phyloP scores from a whole-genome alignment of 1,284 basidiomycete species.

The Boletus semigastroideus region DNA sequence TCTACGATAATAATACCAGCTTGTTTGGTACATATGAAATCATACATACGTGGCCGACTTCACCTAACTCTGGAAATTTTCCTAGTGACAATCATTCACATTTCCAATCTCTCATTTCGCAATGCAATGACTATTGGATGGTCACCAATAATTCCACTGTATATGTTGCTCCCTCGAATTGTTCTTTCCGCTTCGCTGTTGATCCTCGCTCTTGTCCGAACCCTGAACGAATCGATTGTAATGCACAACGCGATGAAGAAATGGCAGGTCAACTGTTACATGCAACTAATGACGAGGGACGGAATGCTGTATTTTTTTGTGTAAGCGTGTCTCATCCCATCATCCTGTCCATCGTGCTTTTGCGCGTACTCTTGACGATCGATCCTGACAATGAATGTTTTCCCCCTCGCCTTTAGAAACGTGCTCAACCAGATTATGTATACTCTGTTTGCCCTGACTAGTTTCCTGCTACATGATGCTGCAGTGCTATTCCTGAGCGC shows the following conservation, averaged over 20 bases:
- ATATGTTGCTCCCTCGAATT: neutral
- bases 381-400: no score
- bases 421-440: no score
- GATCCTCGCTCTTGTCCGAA: neutral
- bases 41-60: no score
- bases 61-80: no score
- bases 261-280: neutral
- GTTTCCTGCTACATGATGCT: no score
- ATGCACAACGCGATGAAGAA: neutral
- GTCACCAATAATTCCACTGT: neutral
- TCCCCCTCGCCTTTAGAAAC: no score
- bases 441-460: no score
- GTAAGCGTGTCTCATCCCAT: neutral
- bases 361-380: no score
- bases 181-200: neutral
- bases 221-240: neutral
- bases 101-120: neutral
- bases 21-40: neutral
- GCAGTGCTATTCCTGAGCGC: no score
- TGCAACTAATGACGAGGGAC: neutral
- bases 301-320: neutral
- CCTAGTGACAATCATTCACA: neutral
- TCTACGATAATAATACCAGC: neutral
- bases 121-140: no score
- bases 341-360: neutral